Percentiles rank a stretch among this genome's conserved stretches.
Conservation (phyloP, 257 asterid genomes). For the Solanum chiquidenum region DNA sequence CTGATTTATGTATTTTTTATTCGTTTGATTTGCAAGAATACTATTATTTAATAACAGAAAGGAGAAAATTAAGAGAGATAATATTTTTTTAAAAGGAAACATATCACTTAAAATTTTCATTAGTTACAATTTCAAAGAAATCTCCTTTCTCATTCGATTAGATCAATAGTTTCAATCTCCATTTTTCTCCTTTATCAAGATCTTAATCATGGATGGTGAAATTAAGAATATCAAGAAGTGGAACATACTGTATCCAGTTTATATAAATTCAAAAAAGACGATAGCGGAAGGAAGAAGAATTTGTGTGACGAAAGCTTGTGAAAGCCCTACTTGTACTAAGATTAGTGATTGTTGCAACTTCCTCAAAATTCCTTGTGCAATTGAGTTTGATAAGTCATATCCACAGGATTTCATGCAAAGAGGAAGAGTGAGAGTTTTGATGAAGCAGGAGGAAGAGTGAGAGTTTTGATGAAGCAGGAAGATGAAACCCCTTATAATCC, state of each 20-base stretch:
- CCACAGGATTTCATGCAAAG: conserved; percentile 95
- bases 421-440: conserved; percentile 83
- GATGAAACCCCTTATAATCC: conserved; percentile 74
- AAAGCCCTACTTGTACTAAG: conserved; percentile 77
- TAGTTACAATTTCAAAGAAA: too few relatives aligned
- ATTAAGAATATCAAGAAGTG: too few relatives aligned
- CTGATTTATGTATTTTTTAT: too few relatives aligned
- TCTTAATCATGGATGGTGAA: too few relatives aligned
- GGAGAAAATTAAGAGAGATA: too few relatives aligned
- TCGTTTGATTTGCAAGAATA: too few relatives aligned
- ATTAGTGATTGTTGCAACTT: conserved; percentile 73
- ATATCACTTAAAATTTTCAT: too few relatives aligned
- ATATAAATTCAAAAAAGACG: conserved; percentile 85
- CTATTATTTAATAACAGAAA: too few relatives aligned
- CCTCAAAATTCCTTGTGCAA: conserved; percentile 75
- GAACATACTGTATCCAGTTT: conserved; percentile 38
- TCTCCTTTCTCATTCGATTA: too few relatives aligned
- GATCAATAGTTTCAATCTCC: too few relatives aligned
- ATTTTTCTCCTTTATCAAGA: too few relatives aligned
- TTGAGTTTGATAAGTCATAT: conserved; percentile 80
- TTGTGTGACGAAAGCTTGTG: conserved; percentile 69
- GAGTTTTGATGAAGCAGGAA: conserved; percentile 72
- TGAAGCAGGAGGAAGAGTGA: conserved; percentile 92
- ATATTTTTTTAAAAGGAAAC: too few relatives aligned
- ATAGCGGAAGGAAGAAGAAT: conserved; percentile 93